phyloP scores from a whole-genome alignment of 441 rosid species.

The Gossypium aridum region DNA sequence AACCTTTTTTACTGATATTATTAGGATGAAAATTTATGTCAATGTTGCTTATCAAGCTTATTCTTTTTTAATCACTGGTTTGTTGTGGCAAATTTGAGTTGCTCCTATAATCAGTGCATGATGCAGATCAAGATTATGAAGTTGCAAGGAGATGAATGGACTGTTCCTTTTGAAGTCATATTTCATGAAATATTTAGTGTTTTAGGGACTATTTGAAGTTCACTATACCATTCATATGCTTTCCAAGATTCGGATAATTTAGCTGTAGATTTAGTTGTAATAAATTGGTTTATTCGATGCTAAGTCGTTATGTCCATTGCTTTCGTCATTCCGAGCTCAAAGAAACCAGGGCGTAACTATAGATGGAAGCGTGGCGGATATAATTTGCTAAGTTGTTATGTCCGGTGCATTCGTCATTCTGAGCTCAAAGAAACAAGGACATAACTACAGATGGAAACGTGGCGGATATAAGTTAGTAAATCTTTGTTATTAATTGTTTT shows the following conservation, averaged over 20 bases:
- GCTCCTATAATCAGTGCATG: neutral
- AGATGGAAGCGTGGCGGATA: neutral
- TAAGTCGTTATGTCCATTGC: neutral
- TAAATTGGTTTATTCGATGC: neutral
- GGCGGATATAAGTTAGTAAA: neutral
- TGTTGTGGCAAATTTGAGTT: neutral
- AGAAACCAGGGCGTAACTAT: neutral
- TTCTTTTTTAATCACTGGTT: neutral
- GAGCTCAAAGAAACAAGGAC: neutral
- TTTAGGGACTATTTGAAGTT: neutral
- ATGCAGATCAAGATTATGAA: neutral
- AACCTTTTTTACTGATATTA: neutral
- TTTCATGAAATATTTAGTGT: neutral
- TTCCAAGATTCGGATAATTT: neutral
- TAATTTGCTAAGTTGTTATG: neutral
- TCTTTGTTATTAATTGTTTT: neutral
- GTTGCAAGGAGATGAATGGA: neutral
- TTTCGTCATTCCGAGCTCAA: neutral
- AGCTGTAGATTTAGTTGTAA: neutral
- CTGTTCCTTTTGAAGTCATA: neutral
- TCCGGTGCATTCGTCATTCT: neutral
- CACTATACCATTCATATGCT: neutral
- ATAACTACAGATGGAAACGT: neutral
- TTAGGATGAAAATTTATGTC: neutral
- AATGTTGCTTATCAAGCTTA: neutral